Percentiles rank a stretch among this genome's conserved stretches.
Evolutionary conservation across 1,139 yeast genomes (phyloP).

Genomic region (Barnettozyma hawaiiensis): DNA sequence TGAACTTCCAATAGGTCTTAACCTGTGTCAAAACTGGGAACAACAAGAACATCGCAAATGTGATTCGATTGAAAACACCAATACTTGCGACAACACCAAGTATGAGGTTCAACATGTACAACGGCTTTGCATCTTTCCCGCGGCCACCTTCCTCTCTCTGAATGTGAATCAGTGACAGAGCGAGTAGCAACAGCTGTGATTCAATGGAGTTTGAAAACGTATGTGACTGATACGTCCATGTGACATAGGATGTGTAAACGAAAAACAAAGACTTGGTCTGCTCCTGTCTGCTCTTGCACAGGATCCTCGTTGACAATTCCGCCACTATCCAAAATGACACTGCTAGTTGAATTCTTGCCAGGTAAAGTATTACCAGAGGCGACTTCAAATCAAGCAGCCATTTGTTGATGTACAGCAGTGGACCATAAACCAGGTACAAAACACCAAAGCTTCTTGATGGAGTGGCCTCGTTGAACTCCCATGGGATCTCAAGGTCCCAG

Average conservation of each 20-base stretch:
- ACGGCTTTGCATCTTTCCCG: slow-evolving; percentile 15
- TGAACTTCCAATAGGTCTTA: slow-evolving; percentile 34
- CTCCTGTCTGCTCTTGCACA: slow-evolving; percentile 57
- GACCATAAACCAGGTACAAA: slow-evolving; percentile 64
- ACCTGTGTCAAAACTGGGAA: slow-evolving; percentile 48
- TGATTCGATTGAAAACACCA: slow-evolving; percentile 80
- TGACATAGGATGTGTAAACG: slow-evolving; percentile 70
- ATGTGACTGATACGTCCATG: slow-evolving; percentile 78
- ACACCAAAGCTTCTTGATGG: slow-evolving; percentile 78
- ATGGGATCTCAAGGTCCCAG: slow-evolving; percentile 40
- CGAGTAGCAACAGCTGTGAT: slow-evolving; percentile 57
- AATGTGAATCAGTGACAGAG: slow-evolving; percentile 37
- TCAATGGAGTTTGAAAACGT: slow-evolving; percentile 86
- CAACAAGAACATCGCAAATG: slow-evolving; percentile 70
- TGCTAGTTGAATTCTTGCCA: slow-evolving; percentile 54
- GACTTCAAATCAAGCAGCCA: slow-evolving; percentile 13
- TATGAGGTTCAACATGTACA: slow-evolving; percentile 27
- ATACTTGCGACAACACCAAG: slow-evolving; percentile 53
- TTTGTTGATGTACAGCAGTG: slow-evolving; percentile 36
- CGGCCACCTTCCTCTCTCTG: slow-evolving; percentile 11
- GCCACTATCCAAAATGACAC: slow-evolving; percentile 33
- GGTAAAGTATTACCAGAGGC: slow-evolving; percentile 50
- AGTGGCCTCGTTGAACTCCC: slow-evolving; percentile 65
- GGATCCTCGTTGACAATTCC: slow-evolving; percentile 31
- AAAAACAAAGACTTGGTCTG: slow-evolving; percentile 59